phyloP scores from a whole-genome alignment of 2,329 filamentous ascomycete genomes.

The Fusarium sp. region DNA sequence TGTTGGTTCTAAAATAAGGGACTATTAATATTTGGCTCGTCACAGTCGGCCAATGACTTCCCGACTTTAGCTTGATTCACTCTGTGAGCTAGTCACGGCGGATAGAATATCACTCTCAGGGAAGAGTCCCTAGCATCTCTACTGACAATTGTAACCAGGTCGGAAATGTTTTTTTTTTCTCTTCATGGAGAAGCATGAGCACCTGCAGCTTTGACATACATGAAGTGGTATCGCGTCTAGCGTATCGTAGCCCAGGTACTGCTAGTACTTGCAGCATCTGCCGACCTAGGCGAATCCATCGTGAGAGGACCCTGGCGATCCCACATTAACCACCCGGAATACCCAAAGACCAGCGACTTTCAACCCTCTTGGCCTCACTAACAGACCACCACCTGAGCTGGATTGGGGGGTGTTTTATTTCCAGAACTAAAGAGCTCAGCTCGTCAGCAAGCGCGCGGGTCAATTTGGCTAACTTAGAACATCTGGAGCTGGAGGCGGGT shows the following conservation, averaged over 20 bases:
- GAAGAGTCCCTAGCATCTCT: conserved; percentile 1
- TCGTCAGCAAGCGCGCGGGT: conserved; percentile 9
- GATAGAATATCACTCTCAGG: background rate
- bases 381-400: conserved; percentile 23
- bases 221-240: conserved; percentile 31
- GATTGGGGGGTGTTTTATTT: background rate
- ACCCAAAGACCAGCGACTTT: conserved; percentile 8
- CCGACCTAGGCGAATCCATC: conserved; percentile 21
- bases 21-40: background rate
- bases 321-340: conserved; percentile 6
- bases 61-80: background rate
- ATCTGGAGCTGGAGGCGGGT: conserved; percentile 31
- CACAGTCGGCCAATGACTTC: background rate
- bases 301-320: conserved; percentile 41
- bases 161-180: conserved; percentile 6
- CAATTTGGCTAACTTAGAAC: background rate
- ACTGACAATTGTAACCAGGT: background rate
- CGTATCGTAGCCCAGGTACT: conserved; percentile 5
- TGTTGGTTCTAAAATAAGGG: conserved; percentile 12
- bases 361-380: conserved; percentile 22
- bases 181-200: conserved; percentile 1
- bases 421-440: conserved; percentile 1
- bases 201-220: conserved; percentile 43
- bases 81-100: background rate
- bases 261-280: conserved; percentile 5